Evolutionary conservation across 1,284 basidiomycete species (phyloP).

Genomic region (Psilocybe mexicana): DNA sequence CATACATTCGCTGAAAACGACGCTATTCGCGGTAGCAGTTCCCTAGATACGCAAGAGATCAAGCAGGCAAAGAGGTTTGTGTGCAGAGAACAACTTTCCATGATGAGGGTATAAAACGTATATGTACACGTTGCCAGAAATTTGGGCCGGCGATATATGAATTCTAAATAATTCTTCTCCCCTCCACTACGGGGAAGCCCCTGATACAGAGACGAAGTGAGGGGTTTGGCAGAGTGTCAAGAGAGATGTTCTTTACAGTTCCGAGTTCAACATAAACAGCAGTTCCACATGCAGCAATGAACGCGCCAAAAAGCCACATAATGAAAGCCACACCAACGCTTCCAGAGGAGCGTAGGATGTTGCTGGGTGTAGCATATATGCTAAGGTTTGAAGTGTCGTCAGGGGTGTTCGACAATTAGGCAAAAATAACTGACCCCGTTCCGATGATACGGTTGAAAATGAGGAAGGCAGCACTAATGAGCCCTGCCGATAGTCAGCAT

Average conservation of each 20-base stretch:
- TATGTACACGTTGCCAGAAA: conserved; percentile 64
- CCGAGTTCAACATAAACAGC: conserved; percentile 75
- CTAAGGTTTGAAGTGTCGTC: conserved; percentile 34
- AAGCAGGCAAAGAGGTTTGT: not conserved
- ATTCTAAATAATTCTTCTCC: conserved; percentile 79
- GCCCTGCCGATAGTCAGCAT: conserved; percentile 32
- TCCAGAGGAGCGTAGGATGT: conserved; percentile 61
- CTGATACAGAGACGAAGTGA: conserved; percentile 30
- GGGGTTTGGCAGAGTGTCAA: not conserved
- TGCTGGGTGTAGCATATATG: conserved; percentile 74
- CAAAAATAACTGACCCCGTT: conserved; percentile 53
- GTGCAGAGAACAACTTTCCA: conserved; percentile 40
- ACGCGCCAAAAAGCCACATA: conserved; percentile 72
- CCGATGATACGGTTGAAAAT: conserved; percentile 80
- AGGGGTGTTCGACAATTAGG: not conserved
- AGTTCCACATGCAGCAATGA: conserved; percentile 64
- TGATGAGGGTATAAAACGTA: conserved; percentile 59
- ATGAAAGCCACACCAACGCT: conserved; percentile 66
- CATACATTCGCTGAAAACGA: conserved; percentile 71
- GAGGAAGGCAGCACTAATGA: conserved; percentile 63
- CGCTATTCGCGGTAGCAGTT: conserved; percentile 52
- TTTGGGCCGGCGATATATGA: conserved; percentile 62
- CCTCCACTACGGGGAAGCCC: conserved; percentile 70
- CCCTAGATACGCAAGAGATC: conserved; percentile 33
- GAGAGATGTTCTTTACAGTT: conserved; percentile 44